phyloP scores from a whole-genome alignment of 495 filamentous ascomycete genomes.

The Xylaria curta region DNA sequence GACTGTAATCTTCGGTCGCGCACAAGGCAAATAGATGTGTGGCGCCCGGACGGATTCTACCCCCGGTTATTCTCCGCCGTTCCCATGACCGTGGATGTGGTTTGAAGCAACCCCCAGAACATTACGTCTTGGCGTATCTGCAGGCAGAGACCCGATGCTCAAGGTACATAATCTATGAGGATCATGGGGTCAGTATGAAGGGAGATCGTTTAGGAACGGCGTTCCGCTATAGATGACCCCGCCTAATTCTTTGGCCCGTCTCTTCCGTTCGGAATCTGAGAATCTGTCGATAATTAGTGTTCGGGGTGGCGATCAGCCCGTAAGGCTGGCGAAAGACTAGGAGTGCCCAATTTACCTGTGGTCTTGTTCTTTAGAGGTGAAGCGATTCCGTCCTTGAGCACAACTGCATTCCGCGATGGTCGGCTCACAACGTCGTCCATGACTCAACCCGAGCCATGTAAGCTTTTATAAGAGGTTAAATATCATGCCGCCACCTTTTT shows the following conservation, averaged over 20 bases:
- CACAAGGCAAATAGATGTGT: neutral
- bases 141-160: constrained; percentile 2
- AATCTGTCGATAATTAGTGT: constrained; percentile 21
- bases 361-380: constrained; percentile 6
- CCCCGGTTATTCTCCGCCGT: constrained; percentile 11
- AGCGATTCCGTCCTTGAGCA: constrained; percentile 9
- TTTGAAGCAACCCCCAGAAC: neutral
- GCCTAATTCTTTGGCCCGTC: neutral
- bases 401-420: constrained; percentile 19
- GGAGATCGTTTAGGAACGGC: neutral
- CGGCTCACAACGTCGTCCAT: constrained; percentile 23
- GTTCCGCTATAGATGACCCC: neutral
- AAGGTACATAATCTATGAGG: neutral
- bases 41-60: neutral
- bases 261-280: constrained; percentile 5
- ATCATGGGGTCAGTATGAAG: neutral
- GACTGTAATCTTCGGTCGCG: constrained; percentile 9
- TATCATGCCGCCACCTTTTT: constrained; percentile 21
- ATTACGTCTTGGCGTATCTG: constrained; percentile 12
- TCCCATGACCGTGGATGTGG: constrained; percentile 4
- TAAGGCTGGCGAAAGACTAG: neutral
- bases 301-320: neutral
- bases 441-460: constrained; percentile 17
- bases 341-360: constrained; percentile 21
- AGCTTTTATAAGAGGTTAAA: constrained; percentile 26